Conservation (phyloP, 495 filamentous ascomycete species). For the Lichenothelia convexa region DNA sequence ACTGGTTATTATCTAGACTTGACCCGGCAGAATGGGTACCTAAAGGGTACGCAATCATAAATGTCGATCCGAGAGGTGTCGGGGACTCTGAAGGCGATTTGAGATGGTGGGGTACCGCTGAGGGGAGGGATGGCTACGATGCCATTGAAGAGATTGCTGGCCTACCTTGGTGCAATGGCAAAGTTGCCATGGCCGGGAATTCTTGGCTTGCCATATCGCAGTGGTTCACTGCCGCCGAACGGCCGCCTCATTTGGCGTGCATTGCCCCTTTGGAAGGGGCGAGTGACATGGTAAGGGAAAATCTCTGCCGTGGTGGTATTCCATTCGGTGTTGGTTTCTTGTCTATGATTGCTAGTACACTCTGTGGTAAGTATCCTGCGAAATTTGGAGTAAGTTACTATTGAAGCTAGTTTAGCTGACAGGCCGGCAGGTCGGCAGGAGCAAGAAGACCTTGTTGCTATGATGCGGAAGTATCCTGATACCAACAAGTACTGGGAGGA, state of each 20-base stretch:
- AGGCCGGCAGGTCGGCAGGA: too few species aligned
- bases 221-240: constrained; percentile 20
- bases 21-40: constrained; percentile 26
- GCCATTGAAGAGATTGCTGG: constrained; percentile 24
- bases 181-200: constrained; percentile 28
- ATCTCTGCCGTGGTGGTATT: constrained; percentile 20
- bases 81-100: constrained; percentile 24
- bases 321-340: constrained; percentile 1
- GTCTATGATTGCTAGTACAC: too few species aligned
- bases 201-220: constrained; percentile 22
- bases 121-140: constrained; percentile 29
- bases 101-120: constrained; percentile 24
- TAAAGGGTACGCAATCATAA: constrained; percentile 27
- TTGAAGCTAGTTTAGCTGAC: too few species aligned
- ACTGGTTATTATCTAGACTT: too few species aligned
- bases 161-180: constrained; percentile 28
- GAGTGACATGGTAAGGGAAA: constrained; percentile 26
- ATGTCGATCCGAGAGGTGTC: constrained; percentile 26
- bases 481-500: constrained; percentile 6
- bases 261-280: constrained; percentile 31
- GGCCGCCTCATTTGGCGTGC: constrained; percentile 24
- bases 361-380: too few species aligned
- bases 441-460: constrained; percentile 3
- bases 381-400: too few species aligned
- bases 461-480: constrained; percentile 1